These are phyloP conservation scores for Heterobasidion parviporum DNA, from an alignment of 1,284 basidiomycete species.

Conservation along the genomic window DNA sequence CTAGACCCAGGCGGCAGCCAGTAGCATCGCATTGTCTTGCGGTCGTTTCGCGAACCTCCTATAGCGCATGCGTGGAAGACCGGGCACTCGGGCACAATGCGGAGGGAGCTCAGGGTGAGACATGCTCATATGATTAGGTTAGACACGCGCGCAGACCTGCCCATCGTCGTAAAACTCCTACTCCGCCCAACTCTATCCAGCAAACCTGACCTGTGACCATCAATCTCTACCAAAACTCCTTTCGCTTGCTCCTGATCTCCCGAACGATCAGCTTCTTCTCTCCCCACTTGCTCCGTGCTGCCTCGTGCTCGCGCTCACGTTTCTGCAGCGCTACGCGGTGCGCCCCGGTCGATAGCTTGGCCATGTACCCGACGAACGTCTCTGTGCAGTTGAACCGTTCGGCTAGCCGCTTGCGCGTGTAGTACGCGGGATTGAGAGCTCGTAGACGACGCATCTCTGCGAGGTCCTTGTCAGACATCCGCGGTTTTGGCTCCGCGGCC, in stretches of 20 bases:
- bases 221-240: constrained; percentile 43
- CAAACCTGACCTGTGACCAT: too few species aligned
- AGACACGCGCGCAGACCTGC: not conserved
- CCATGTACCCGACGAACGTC: constrained; percentile 46
- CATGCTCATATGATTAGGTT: not conserved
- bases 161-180: not conserved
- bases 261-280: constrained; percentile 44
- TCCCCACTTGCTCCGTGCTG: constrained; percentile 44
- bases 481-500: constrained; percentile 19
- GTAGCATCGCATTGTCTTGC: too few species aligned
- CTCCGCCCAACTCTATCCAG: not conserved
- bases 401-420: constrained; percentile 45
- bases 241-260: constrained; percentile 49
- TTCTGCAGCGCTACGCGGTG: constrained; percentile 28
- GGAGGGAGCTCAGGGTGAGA: not conserved
- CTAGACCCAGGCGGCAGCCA: too few species aligned
- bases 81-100: not conserved
- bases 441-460: constrained; percentile 51
- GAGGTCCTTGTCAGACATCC: constrained; percentile 44
- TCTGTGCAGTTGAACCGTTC: constrained; percentile 50
- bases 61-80: too few species aligned
- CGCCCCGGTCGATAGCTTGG: constrained; percentile 41
- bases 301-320: constrained; percentile 32
- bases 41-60: too few species aligned
- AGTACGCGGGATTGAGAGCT: constrained; percentile 36